Evolutionary conservation across 2,329 filamentous ascomycete species (phyloP), one percentile per base, ranked within the genome.

Genomic region (Magnaporthiopsis incrustans): DNA sequence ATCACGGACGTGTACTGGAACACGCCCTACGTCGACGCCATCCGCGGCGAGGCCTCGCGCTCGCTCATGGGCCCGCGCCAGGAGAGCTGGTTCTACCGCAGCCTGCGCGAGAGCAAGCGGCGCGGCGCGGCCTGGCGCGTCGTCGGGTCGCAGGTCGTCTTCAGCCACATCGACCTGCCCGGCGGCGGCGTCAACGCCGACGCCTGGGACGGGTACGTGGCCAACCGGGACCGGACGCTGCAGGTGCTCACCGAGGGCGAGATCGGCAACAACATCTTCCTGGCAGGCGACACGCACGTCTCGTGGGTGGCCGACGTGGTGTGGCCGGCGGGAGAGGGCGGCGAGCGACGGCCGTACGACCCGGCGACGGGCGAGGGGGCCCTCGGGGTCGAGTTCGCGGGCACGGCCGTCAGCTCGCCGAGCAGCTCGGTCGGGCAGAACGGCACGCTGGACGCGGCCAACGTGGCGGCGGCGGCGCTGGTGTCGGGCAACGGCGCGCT

Each of bases 61-160:
- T 84, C 82, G 0, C 76, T 92, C 68, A 91, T 92, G 88, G 89
- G 89, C 3, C 78, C 81, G 1, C 82, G 83, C 14, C 89, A 92
- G 71, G 90, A 92, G 73, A 83, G 85, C 68, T 92, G 90, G 90
- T 88, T 91, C 74, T 89, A 89, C 72, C 79, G 80, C 59, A 76
- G 80, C 57, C 76, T 90, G 10, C 79, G 79, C 6, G 73, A 81
- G 61, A 88, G 86, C 0, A 78, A 82, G n/a, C 70, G 83, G 22
- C 82, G 89, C n/a, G 86, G 85, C 30, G 86, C 89, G 0, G 81
- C 82, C 0, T 92, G 89, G 89, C 80, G 89, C 57, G 73, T 92
- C 25, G 81, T 92, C 58, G 89, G 89, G 12, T 89, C 86, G 32
- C 89, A 91, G 72, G 85, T 89, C 57, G 76, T 91, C 61, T 90